Evolutionary conservation across 2,329 filamentous ascomycete species (phyloP), one percentile per base, ranked within the genome.

Genomic region (Incumbomyces delicatus): DNA sequence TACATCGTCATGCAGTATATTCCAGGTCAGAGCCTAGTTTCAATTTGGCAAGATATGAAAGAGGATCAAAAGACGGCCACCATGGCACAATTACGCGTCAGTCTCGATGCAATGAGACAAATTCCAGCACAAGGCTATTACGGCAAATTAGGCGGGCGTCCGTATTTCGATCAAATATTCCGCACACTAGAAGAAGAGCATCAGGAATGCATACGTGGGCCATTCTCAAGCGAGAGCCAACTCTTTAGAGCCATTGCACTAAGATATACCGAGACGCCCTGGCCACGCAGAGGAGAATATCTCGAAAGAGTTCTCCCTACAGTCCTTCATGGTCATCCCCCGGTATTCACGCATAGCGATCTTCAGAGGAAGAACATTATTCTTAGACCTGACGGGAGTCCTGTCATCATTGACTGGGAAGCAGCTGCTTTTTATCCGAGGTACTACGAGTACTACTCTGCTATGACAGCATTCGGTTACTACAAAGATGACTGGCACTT

Each of bases 361-460:
- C 47, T 58, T 38, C 50, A 49, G n/a, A 33, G 50, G 50, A 52
- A 54, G 53, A 54, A 59, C 35, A 53, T 54, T 41, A 27, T 54
- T 17, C 18, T 51, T 41, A 47, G 20, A 40, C 18, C 27, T 22
- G 41, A 54, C 14, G 29, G 37, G 2, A 17, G 11, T 16, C 40
- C 52, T 30, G 16, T 18, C 17, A 56, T 61, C 22, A 47, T 62
- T 51, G 57, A 61, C 43, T 61, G 55, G 59, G 58, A 61, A 50
- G 59, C 58, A 22, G 56, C 61, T 47, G 57, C 61, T 27, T 62
- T 57, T 59, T 63, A 59, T 54, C 59, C 54, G 18, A 56, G 47
- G 33, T 61, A 62, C 45, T 61, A 55, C 56, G 57, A 62, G 57
- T 62, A 63, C 33, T 44, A 41, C 39, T 41, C 39, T 29, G 39